Evolutionary conservation across 257 asterid species (phyloP), one percentile per base, ranked within the genome.

Genomic region (Pogostemon cablin): DNA sequence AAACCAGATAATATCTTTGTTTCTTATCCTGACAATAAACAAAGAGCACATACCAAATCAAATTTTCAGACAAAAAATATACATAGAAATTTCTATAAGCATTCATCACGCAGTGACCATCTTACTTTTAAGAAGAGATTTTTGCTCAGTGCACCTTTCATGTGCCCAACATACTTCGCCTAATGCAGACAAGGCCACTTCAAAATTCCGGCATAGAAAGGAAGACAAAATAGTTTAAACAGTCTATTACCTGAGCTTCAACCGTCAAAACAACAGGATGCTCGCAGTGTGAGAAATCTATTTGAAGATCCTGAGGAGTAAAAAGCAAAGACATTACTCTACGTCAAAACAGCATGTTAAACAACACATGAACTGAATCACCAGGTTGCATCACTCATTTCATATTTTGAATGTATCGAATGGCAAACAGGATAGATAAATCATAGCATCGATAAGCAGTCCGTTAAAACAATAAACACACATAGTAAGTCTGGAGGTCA

Each of bases 231-330:
- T 15, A 41, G 40, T 50, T 62, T 12, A 12, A 11, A 55, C 57
- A 15, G 15, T 62, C 47, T 9, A 62, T 73, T 79, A 89, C 99
- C 96, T 91, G 98, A 52, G 82, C 98, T 81, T 93, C 96, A 69
- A 93, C 99, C 62, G 96, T 93, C 85, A 91, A 66, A 68, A 82
- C 96, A 75, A 81, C 86, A 1, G 99, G 98, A 85, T 93, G 98
- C 71, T 91, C 95, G n/a, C 83, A 81, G 67, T 75, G 71, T 57
- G 84, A 72, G 79, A 85, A 89, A 39, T 52, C 80, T 54, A 89
- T 74, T 63, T 80, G 82, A 80, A 86, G 95, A 72, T 87, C 96
- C 99, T 91, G 87, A 3, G 56, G 49, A 76, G 47, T 49, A 79
- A 72, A 42, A 10, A 67, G 52, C 44, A 17, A 17, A 37, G 32